Base-by-base conservation (phyloP, 108 stramenopile species). In the Pseudonitzschia delicatissima region DNA sequence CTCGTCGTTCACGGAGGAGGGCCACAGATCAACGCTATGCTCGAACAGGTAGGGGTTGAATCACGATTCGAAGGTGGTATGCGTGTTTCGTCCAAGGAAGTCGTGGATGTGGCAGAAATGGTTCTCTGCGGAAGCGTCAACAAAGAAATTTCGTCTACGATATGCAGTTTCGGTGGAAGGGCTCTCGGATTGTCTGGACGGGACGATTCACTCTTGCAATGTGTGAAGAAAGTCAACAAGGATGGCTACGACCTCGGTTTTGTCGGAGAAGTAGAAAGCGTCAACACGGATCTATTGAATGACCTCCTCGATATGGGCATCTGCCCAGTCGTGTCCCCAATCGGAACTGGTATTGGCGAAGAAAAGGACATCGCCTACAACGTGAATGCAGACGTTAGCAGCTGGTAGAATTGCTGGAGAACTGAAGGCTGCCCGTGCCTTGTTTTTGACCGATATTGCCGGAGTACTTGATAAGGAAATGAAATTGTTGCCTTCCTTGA, bases 301-400 rank as follows among this genome's bases (percentile, higher is more conserved):
- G 62, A 86, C 17, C 52, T 98, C 44, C 66, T 97, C 42, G 87
- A 87, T 48, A 59, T 69, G 33, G 93, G 94, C 33, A 86, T 91
- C 34, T 83, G 93, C 23, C 98, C 98, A 2, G 95, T 99, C 33
- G 92, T 99, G 51, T 87, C 93, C 7, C 97, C 98, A 2, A 96
- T 98, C 64, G 97, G 96, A 34, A 90, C 87, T 50, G 93, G 93
- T 23, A 77, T 87, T 15, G 80, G 74, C 20, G 93, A 88, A 26
- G 81, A 80, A 42, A 68, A 62, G 12, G 78, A 82, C 61, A 67
- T 87, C 23, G 87, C 89, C 45, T 95, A 96, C 82, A 99, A 99
- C 77, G 84, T 93, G 76, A 99, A 99, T 77, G 98, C 98, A 18
- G 98, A 99, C 83, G 96, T 92, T n/a, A 3, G 97, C 97, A 23